These are phyloP conservation scores for Vitis amurensis DNA, from an alignment of 164 flowering plant species.

Conservation along the genomic window DNA sequence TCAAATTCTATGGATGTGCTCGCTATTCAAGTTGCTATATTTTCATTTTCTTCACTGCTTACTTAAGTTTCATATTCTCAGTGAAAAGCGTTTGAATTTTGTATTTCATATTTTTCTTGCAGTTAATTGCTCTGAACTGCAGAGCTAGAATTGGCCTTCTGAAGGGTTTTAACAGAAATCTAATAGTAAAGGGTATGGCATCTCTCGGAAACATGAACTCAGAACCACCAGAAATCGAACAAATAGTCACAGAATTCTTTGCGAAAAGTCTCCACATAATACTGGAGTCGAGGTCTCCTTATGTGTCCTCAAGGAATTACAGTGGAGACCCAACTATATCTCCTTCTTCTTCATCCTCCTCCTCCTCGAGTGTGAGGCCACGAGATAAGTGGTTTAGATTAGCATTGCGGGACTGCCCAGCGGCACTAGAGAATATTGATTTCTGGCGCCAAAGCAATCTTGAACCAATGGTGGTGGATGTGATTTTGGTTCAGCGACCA, in stretches of 20 bases:
- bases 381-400: constrained; percentile 93
- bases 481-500: constrained; percentile 56
- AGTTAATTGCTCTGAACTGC: neutral
- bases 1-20: too few species aligned
- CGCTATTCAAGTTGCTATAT: too few species aligned
- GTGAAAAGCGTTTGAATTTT: neutral
- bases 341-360: constrained; percentile 75
- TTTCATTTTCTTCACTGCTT: too few species aligned
- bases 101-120: constrained; percentile 2
- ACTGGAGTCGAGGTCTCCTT: constrained; percentile 73
- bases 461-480: constrained; percentile 83
- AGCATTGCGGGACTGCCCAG: constrained; percentile 83
- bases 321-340: constrained; percentile 73
- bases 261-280: constrained; percentile 80
- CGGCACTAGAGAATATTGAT: constrained; percentile 74
- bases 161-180: too few species aligned
- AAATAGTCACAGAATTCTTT: constrained; percentile 76
- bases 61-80: neutral
- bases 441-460: constrained; percentile 72
- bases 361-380: constrained; percentile 71
- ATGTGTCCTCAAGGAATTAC: constrained; percentile 65
- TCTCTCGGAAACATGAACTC: constrained; percentile 45
- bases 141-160: constrained; percentile 2
- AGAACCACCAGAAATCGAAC: constrained; percentile 74
- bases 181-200: constrained; percentile 27